A percentile compares a stretch with the other conserved stretches of the same genome.
These are phyloP conservation scores for Geotrichum bryndzae DNA, from an alignment of 1,139 yeast species.

Conservation along the genomic window DNA sequence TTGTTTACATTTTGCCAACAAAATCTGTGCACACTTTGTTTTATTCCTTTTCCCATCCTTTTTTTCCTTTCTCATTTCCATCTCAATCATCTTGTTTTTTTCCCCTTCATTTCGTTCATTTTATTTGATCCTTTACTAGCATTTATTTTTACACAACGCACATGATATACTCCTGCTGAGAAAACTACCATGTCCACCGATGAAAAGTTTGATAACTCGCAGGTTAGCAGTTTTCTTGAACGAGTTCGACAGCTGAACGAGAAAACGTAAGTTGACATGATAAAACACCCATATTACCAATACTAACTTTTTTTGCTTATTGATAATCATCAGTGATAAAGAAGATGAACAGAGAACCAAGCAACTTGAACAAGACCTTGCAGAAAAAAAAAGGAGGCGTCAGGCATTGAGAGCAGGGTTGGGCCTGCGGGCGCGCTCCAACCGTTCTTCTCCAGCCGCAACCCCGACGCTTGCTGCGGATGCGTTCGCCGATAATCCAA, in stretches of 20 bases:
- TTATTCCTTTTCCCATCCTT: neutral
- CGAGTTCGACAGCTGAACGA: constrained; percentile 36
- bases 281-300: neutral
- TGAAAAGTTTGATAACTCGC: constrained; percentile 18
- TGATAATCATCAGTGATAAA: constrained; percentile 24
- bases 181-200: neutral
- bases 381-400: constrained; percentile 32
- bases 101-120: neutral
- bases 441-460: neutral
- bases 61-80: neutral
- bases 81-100: neutral
- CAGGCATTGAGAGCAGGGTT: constrained; percentile 29
- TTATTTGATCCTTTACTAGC: neutral
- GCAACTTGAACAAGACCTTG: constrained; percentile 34
- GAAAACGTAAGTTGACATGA: constrained; percentile 27
- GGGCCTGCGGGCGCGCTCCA: constrained; percentile 1
- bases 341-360: constrained; percentile 36
- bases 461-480: neutral
- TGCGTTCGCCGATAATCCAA: neutral
- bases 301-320: neutral
- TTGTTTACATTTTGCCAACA: neutral
- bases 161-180: neutral
- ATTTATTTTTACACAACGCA: neutral
- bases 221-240: constrained; percentile 35
- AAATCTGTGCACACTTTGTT: neutral